Base-by-base conservation (phyloP, 495 filamentous ascomycete species). In the Aspergillus kassunensis region DNA sequence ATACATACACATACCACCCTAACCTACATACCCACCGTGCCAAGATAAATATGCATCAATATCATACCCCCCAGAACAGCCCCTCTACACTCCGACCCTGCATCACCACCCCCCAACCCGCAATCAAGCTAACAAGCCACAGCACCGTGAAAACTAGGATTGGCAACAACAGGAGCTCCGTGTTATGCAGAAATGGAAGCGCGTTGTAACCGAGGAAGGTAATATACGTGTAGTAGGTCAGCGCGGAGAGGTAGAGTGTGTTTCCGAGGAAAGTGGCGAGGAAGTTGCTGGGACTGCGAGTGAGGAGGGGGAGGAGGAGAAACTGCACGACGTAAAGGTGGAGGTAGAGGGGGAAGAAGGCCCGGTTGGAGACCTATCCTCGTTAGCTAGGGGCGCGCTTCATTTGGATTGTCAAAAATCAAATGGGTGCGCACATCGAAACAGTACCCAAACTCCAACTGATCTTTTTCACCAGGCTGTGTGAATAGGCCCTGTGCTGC, bases 181-280 rank as follows among this genome's bases (percentile, higher is more conserved):
- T 89, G 51, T 88, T 85, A 61, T 86, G 81, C 44, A 89, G 64
- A 63, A 89, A 89, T 1, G 85, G 86, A 16, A 89, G 70, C 15
- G 85, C 84, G 59, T 88, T 89, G 62, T 89, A 89, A 20, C 86
- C 86, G 44, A 89, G 67, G 66, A 89, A 89, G 18, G 80, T 86
- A 57, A 89, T 86, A 49, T 87, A 78, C 49, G 78, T 82, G 61
- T 88, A 88, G 63, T 88, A 88, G 15, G 75, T 74, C 27, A 86
- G 62, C n/a, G 85, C 85, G 24, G 85, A 72, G 9, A 88, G 72
- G 57, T 89, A 88, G 50, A 89, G 75, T 3, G 83, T 80, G 61
- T 89, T 89, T 9, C 84, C 83, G 30, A 89, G 70, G 60, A 88
- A 83, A 12, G 81, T 80, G 9, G 84, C 84, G 43, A 87, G 68